Evolutionary conservation across 768 basidiomycete genomes (phyloP), one percentile per base, ranked within the genome.

Genomic region (Lactifluus piperatus): DNA sequence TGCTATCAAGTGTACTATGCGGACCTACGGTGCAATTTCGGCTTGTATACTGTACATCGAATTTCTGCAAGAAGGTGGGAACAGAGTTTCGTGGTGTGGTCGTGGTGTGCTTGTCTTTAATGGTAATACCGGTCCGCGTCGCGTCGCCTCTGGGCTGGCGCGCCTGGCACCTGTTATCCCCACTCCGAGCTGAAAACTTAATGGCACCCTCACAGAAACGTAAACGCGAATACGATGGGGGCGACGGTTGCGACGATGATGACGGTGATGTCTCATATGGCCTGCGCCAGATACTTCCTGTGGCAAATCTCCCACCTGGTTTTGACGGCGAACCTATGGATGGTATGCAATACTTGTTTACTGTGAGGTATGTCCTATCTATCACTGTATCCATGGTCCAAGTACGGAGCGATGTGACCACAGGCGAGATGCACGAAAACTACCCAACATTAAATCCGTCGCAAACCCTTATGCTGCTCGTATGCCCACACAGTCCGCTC

Each of bases 271-370:
- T 79, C 16, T 69, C 77, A 8, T 77, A 81, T 51, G 88, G 88
- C 44, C 22, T 63, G n/a, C 81, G 73, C 62, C 88, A 90, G 71
- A 86, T 81, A 26, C 76, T 92, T 3, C 90, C 90, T 18, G 86
- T 92, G n/a, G 89, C 90, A 20, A 78, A 83, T 66, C 77, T 92
- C 51, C 86, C 88, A n/a, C 68, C 73, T 20, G 76, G 85, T 67
- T 92, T 86, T 68, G 72, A 81, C 62, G 80, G 75, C 26, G 78
- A 77, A 50, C 88, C 90, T 0, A 69, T 71, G 65, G 85, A 91
- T 71, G 90, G 90, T 2, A 64, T 86, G 77, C 79, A 91, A 65
- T 91, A 92, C 69, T 76, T 92, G 44, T 91, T 91, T 71, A 81
- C 81, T 51, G 90, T 91, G 44, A 80, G 90, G 90, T 89, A 68